Conservation (phyloP, 2,329 filamentous ascomycete species). For the Monosporascus sp. region DNA sequence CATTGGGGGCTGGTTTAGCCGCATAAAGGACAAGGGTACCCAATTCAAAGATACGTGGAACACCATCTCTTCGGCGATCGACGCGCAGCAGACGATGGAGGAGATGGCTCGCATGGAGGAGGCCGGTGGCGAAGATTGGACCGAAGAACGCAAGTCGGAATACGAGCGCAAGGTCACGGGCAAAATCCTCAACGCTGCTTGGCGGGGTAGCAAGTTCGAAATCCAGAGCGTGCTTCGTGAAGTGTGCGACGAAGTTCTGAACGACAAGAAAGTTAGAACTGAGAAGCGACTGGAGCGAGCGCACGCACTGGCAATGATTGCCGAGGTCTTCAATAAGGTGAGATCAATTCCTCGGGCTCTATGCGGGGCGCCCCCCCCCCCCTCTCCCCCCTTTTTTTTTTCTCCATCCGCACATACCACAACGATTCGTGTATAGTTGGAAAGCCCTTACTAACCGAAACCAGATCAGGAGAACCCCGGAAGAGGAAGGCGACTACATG, state of each 20-base stretch:
- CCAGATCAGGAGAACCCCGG: constrained; percentile 80
- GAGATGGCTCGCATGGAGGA: constrained; percentile 97
- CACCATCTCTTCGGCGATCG: constrained; percentile 92
- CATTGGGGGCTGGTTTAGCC: constrained; percentile 89
- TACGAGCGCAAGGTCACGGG: constrained; percentile 94
- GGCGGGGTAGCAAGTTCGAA: constrained; percentile 95
- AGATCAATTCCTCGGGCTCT: constrained; percentile 12
- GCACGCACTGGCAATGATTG: constrained; percentile 81
- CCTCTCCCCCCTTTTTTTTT: background rate
- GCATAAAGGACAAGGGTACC: constrained; percentile 93
- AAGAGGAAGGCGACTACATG: constrained; percentile 98
- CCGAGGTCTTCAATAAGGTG: constrained; percentile 86
- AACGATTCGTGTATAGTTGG: background rate
- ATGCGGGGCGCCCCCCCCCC: too few relatives aligned
- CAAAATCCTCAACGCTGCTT: constrained; percentile 95
- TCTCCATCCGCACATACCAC: background rate
- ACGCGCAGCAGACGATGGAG: constrained; percentile 97
- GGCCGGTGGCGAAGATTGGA: constrained; percentile 94
- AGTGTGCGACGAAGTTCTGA: constrained; percentile 84
- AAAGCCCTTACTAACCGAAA: constrained; percentile 5
- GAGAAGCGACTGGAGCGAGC: constrained; percentile 87
- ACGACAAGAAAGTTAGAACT: constrained; percentile 71
- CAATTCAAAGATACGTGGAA: constrained; percentile 98
- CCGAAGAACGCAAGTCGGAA: constrained; percentile 92
- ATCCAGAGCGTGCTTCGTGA: constrained; percentile 94